Base-by-base conservation (phyloP, 2,329 filamentous ascomycete species). In the Plectosphaerella cucumerina region DNA sequence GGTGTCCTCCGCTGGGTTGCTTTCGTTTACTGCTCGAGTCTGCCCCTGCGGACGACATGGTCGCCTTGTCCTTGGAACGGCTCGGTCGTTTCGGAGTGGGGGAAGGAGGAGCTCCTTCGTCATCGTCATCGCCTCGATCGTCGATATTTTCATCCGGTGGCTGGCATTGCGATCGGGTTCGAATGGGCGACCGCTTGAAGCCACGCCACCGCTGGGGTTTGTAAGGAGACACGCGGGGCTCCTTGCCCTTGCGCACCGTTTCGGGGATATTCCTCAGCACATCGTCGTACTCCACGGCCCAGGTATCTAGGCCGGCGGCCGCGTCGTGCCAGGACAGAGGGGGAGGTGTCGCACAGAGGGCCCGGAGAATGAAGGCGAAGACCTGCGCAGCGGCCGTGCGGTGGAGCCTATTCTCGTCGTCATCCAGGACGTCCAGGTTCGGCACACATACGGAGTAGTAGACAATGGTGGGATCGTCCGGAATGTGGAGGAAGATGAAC, bases 341-440 rank as follows among this genome's bases (percentile, higher is more conserved):
- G 2, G 62, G 66, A n/a, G 62, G 63, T n/a, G 42, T 37, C 6
- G 58, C 52, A 46, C 53, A 55, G 44, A 70, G 54, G 31, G 67
- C 65, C 50, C 65, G 60, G 49, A 72, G 55, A 18, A 67, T 52
- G 26, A 74, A 71, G 42, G 68, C 64, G 47, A 73, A 69, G 22
- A 70, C 64, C 53, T 71, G 65, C 1, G 65, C 64, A 44, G 68
- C 62, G 20, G 70, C 67, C 1, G 68, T 73, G 18, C 57, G 57
- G 53, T 71, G 57, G 18, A 72, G 63, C 50, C 61, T 59, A 11
- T 51, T 59, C 22, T 67, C 58, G 50, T 71, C 59, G 12, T 68
- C 58, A 14, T 66, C 60, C 6, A 61, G 8, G 2, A 71, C 63
- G 33, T 72, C 67, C 6, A 62, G 57, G 46, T 59, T 64, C 15